phyloP scores from a whole-genome alignment of 257 asterid genomes.

The Solanum pinnatisectum region DNA sequence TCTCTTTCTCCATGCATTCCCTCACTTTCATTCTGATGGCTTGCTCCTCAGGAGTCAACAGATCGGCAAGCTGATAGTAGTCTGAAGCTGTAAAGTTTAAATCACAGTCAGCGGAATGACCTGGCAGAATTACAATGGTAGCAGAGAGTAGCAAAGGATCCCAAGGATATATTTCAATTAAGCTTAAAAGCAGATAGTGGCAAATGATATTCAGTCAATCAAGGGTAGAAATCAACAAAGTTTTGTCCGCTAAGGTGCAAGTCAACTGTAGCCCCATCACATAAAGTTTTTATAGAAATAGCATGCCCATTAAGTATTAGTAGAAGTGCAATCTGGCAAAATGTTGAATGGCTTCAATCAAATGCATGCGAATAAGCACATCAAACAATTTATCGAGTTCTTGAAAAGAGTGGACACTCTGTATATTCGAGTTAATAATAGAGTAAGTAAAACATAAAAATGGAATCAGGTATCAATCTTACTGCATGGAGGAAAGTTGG shows the following conservation, averaged over 20 bases:
- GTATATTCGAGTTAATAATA: background rate
- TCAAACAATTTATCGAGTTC: background rate
- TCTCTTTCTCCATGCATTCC: conserved; percentile 57
- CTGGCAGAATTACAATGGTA: background rate
- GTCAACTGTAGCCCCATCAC: background rate
- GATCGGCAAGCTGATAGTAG: conserved; percentile 54
- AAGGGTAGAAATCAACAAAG: background rate
- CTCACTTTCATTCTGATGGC: conserved; percentile 47
- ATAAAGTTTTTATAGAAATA: background rate
- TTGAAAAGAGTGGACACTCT: background rate
- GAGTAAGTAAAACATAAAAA: background rate
- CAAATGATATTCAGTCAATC: background rate
- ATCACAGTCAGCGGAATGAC: background rate
- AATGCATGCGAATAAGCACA: background rate
- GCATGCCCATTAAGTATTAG: background rate
- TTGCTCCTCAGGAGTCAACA: conserved; percentile 59
- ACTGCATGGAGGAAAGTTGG: conserved; percentile 77
- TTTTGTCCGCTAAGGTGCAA: background rate
- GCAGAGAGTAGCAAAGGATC: background rate
- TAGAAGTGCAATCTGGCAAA: background rate
- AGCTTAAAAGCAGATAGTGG: background rate
- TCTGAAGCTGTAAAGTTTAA: conserved; percentile 39
- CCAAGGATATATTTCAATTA: background rate
- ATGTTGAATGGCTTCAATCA: background rate
- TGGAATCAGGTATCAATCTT: conserved; percentile 2